Percentiles rank a stretch among this genome's conserved stretches.
Conservation (phyloP, 148 eudicot species). For the Heliosperma pusillum region DNA sequence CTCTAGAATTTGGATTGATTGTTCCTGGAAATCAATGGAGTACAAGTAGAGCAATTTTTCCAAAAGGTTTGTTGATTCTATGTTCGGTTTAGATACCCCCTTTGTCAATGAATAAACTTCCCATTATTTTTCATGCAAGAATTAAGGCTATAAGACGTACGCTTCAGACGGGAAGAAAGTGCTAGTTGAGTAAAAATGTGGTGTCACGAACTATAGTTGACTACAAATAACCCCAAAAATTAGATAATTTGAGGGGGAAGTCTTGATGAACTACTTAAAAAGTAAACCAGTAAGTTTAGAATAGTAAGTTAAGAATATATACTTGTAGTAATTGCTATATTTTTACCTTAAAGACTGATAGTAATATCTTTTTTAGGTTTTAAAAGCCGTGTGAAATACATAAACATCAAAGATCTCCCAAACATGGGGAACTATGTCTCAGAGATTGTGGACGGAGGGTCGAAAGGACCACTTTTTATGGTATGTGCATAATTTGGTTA, state of each 20-base stretch:
- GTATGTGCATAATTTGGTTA: conserved; percentile 33
- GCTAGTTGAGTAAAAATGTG: not conserved
- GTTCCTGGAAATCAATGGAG: conserved; percentile 70
- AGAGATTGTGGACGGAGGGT: conserved; percentile 78
- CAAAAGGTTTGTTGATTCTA: conserved; percentile 59
- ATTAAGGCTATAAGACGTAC: not conserved
- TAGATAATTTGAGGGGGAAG: not conserved
- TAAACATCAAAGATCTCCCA: conserved; percentile 66
- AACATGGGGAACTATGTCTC: conserved; percentile 72
- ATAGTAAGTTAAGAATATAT: not conserved
- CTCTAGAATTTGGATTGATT: conserved; percentile 63
- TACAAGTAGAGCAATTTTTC: conserved; percentile 75
- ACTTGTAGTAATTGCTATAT: not conserved
- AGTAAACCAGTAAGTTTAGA: not conserved
- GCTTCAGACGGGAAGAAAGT: not conserved
- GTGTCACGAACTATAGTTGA: not conserved
- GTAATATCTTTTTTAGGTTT: conserved; percentile 49
- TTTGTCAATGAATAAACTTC: not conserved
- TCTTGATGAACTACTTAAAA: not conserved
- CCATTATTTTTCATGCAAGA: not conserved
- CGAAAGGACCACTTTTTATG: conserved; percentile 84
- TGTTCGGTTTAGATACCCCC: not conserved
- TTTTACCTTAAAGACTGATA: not conserved
- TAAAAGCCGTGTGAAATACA: conserved; percentile 79
- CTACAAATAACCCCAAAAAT: not conserved